Evolutionary conservation across 2,329 filamentous ascomycete species (phyloP), one percentile per base, ranked within the genome.

Genomic region (Aschersonia sp.): DNA sequence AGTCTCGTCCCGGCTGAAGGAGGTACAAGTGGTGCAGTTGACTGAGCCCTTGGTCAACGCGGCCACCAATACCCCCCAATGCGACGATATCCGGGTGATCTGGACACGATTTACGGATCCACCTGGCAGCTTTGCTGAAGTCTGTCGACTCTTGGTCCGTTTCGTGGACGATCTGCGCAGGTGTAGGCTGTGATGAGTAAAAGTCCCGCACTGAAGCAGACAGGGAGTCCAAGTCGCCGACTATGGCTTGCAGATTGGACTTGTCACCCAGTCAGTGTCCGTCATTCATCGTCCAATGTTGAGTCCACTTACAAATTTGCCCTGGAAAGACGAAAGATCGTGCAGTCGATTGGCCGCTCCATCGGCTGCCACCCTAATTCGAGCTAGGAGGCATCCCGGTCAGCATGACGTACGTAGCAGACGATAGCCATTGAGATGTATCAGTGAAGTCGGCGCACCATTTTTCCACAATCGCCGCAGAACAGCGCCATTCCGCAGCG

Each of bases 141-240:
- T 98, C 92, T 31, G 92, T 95, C 28, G 82, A 84, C 56, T 94
- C 78, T 64, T 97, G 87, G 60, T 94, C 86, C n/a, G 72, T 62
- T 53, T 91, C 80, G 55, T 80, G 69, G 53, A 87, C 73, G 47
- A 97, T 71, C 9, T 71, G 59, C 2, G 87, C 71, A 63, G 61
- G 63, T 28, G 48, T 59, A 12, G 59, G 62, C 47, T 74, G 71
- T 29, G 70, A 66, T 35, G 74, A 70, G 65, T 89, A 94, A 64
- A 84, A 83, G n/a, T 72, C 58, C 47, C 73, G 72, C 9, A 85
- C 75, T 9, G 77, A 65, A 7, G 77, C 69, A 3, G 68, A 68
- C 20, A 97, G 69, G 4, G 91, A 96, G 67, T 98, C 92, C 7
- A 98, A 74, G 61, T 98, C 92, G 44, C 92, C 92, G 55, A 94